A percentile compares a stretch with the other conserved stretches of the same genome.
phyloP scores from a whole-genome alignment of 352 stramenopile genomes.

The Pythium periplocum region DNA sequence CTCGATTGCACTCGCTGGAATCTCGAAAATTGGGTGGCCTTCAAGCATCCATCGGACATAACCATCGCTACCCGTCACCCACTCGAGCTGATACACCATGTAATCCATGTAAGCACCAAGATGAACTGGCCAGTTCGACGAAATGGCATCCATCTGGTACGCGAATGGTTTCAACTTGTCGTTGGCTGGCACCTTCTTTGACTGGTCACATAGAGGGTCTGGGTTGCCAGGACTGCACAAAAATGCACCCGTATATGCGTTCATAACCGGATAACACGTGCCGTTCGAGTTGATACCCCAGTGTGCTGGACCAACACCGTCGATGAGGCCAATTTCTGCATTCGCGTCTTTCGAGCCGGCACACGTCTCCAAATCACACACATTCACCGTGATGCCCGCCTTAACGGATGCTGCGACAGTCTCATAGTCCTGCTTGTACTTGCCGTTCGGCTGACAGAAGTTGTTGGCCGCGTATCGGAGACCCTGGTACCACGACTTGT shows the following conservation, averaged over 20 bases:
- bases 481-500: slow-evolving; percentile 73
- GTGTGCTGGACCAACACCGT: slow-evolving; percentile 22
- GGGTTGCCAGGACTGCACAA: slow-evolving; percentile 53
- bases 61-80: slow-evolving; percentile 44
- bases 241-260: slow-evolving; percentile 51
- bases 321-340: slow-evolving; percentile 31
- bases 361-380: slow-evolving; percentile 32
- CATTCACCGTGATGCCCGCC: slow-evolving; percentile 41
- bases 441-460: slow-evolving; percentile 26
- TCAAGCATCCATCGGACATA: slow-evolving; percentile 80
- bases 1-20: slow-evolving; percentile 56
- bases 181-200: slow-evolving; percentile 8
- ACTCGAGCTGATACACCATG: slow-evolving; percentile 67
- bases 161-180: slow-evolving; percentile 31
- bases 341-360: slow-evolving; percentile 50
- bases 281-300: slow-evolving; percentile 63
- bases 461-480: slow-evolving; percentile 56
- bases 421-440: slow-evolving; percentile 26
- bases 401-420: slow-evolving; percentile 30
- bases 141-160: slow-evolving; percentile 93
- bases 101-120: slow-evolving; percentile 77
- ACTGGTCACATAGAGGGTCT: slow-evolving; percentile 18
- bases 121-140: slow-evolving; percentile 85
- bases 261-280: slow-evolving; percentile 55
- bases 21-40: slow-evolving; percentile 83